These are phyloP conservation scores for Talaromyces marneffei DNA, from an alignment of 2,329 filamentous ascomycete species.

Conservation along the genomic window DNA sequence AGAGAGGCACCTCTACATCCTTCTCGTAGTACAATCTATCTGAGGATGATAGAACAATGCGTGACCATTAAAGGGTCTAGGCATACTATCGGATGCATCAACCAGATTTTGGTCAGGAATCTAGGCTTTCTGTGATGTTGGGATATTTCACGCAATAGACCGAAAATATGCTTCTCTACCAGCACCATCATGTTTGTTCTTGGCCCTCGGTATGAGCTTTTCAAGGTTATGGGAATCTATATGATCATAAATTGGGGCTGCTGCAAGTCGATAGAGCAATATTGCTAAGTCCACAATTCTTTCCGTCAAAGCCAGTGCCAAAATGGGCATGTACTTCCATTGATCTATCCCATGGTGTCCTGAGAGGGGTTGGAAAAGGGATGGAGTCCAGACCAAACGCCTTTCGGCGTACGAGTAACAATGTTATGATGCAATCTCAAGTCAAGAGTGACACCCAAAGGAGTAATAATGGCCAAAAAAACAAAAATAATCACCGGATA, in stretches of 20 bases:
- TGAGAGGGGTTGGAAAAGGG: neutral
- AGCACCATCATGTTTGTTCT: neutral
- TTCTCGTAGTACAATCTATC: neutral
- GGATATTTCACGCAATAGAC: neutral
- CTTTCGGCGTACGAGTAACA: neutral
- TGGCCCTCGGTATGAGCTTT: neutral
- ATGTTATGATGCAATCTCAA: neutral
- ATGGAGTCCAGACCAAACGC: neutral
- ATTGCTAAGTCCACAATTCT: neutral
- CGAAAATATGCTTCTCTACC: neutral
- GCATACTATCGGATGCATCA: neutral
- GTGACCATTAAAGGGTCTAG: neutral
- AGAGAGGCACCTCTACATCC: neutral
- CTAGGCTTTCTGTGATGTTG: neutral
- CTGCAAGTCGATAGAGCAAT: neutral
- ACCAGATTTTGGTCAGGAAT: neutral
- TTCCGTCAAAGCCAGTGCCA: neutral
- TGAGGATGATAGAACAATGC: neutral
- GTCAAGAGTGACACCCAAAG: neutral
- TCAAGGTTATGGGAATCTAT: neutral
- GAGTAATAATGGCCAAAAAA: neutral
- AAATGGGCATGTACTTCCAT: neutral
- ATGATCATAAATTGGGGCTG: neutral
- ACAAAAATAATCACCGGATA: neutral
- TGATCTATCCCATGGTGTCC: neutral